Evolutionary conservation across 129 eudicot species (phyloP), one percentile per base, ranked within the genome.

Genomic region (Artemisia tridentata): DNA sequence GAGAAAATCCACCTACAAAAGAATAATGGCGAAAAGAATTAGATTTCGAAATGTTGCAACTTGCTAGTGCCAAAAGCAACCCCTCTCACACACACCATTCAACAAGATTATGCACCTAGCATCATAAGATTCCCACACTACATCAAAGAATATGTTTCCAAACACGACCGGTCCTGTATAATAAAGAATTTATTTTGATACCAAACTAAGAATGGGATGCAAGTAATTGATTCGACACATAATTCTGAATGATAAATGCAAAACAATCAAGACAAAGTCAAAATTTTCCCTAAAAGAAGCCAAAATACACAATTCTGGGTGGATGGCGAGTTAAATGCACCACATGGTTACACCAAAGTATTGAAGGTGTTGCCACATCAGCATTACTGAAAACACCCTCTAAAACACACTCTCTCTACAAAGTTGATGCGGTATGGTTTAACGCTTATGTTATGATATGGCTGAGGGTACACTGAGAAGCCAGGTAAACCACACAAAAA

Each of bases 1-100:
- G 48, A 59, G 51, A 59, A 63, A 48, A 34, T 69, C 83, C 72
- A 75, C 83, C 84, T 73, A 58, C 65, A 82, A 71, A 63, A 61
- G 62, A 47, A 27, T 27, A 52, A 63, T 17, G 49, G 20, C 45
- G 52, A 52, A 67, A 34, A 67, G 58, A 85, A 50, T 79, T 61
- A 75, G 79, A 78, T 57, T 60, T 63, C 63, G 54, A 74, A 69
- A 78, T 68, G 23, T 54, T 46, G 61, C 60, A 69, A 69, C 53
- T 54, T 34, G 48, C 68, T 45, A n/a, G 38, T 16, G 64, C 49
- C 46, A 75, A 76, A 77, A 77, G 81, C 52, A 52, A 70, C 16
- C 71, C 66, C 75, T 21, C 50, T 63, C 71, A 63, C 76, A 69
- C 71, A 63, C 76, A 69, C 68, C 53, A 77, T 51, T 21, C 65